Conservation (phyloP, 345 rosid genomes). For the Citrus inodora region DNA sequence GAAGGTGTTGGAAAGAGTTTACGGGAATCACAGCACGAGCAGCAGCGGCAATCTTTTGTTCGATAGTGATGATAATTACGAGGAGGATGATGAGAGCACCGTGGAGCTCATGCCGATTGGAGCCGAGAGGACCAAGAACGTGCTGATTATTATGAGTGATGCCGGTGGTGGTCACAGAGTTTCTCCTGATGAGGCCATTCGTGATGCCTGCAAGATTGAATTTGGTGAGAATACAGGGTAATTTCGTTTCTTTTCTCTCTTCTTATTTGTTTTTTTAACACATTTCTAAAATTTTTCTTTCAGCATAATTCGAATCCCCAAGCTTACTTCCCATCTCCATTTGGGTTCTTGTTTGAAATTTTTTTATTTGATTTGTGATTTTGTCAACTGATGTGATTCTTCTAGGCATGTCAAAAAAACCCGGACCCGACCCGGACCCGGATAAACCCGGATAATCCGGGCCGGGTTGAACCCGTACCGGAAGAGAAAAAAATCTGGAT, state of each 20-base stretch:
- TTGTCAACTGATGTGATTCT: not conserved
- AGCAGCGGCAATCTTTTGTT: slow-evolving; percentile 16
- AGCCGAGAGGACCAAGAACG: slow-evolving; percentile 76
- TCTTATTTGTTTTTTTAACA: not conserved
- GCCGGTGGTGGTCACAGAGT: slow-evolving; percentile 98
- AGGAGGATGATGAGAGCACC: slow-evolving; percentile 54
- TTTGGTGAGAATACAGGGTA: slow-evolving; percentile 83
- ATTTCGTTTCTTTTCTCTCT: not conserved
- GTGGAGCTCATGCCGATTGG: slow-evolving; percentile 86
- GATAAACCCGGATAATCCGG: no score
- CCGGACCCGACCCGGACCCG: no score
- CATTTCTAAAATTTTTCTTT: no score
- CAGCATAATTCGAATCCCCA: no score
- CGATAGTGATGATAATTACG: slow-evolving; percentile 51
- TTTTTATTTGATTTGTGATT: not conserved
- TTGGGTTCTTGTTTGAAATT: not conserved
- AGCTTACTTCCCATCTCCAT: not conserved
- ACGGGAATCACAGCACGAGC: slow-evolving; percentile 34
- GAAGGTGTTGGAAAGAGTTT: slow-evolving; percentile 58
- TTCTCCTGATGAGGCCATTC: slow-evolving; percentile 84
- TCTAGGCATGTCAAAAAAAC: no score
- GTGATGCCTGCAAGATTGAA: slow-evolving; percentile 71
- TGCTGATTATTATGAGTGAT: slow-evolving; percentile 94
- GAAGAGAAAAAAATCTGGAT: no score
- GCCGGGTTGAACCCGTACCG: no score